Evolutionary conservation across 148 eudicot species (phyloP).

Genomic region (Amaranthus palmeri): DNA sequence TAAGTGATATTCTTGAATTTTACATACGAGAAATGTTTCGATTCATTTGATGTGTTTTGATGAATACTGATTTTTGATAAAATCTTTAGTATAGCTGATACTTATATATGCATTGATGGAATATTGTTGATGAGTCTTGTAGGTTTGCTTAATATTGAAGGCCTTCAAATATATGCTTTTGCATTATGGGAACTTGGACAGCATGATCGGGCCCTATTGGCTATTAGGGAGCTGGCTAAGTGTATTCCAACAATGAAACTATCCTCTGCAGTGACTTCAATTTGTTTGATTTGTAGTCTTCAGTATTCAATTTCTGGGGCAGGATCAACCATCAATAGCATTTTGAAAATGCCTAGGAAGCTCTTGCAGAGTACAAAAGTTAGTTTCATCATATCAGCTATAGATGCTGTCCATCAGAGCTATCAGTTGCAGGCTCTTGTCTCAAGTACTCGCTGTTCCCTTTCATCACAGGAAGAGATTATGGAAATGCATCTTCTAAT

Average conservation of each 20-base stretch:
- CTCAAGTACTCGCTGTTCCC: slow-evolving; percentile 52
- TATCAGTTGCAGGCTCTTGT: slow-evolving; percentile 59
- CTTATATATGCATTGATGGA: neutral
- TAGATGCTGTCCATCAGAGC: slow-evolving; percentile 63
- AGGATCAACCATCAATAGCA: slow-evolving; percentile 50
- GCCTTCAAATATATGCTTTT: slow-evolving; percentile 77
- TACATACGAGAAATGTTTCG: too few species aligned
- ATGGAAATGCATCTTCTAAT: slow-evolving; percentile 70
- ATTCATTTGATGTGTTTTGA: neutral
- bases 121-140: slow-evolving; percentile 19
- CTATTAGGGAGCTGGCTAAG: slow-evolving; percentile 46
- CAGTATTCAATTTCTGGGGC: slow-evolving; percentile 59
- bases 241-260: slow-evolving; percentile 42
- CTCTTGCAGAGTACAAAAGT: slow-evolving; percentile 66
- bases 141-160: slow-evolving; percentile 74
- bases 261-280: slow-evolving; percentile 46
- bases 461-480: slow-evolving; percentile 53
- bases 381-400: slow-evolving; percentile 74
- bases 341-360: slow-evolving; percentile 61
- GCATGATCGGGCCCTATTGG: slow-evolving; percentile 57
- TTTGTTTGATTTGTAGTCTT: slow-evolving; percentile 61
- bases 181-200: slow-evolving; percentile 73
- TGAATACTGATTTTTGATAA: neutral
- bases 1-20: neutral
- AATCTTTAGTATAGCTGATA: neutral